Evolutionary conservation across 106 monocot species (phyloP).

Genomic region (Apostasia ramifera): DNA sequence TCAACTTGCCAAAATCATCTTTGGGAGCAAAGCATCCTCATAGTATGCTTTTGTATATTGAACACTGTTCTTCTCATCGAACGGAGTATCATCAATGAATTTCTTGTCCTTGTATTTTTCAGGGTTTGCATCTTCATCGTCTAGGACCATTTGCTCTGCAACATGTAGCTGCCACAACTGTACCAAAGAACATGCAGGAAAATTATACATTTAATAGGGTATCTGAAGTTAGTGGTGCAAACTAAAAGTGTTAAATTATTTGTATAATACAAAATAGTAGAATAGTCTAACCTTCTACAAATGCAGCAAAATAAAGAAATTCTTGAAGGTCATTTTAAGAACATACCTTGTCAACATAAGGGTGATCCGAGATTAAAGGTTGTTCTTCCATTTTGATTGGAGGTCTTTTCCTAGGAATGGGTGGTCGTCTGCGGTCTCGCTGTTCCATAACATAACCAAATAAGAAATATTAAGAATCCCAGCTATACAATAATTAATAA

Average conservation of each 20-base stretch:
- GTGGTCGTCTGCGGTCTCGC: slow-evolving; percentile 64
- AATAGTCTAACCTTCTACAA: too few relatives aligned
- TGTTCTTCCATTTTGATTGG: slow-evolving; percentile 45
- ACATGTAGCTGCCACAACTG: slow-evolving; percentile 93
- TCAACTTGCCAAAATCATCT: slow-evolving; percentile 61
- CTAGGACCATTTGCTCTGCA: slow-evolving; percentile 97
- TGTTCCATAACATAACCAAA: slow-evolving; percentile 14
- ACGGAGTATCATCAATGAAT: slow-evolving; percentile 23
- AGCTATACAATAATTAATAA: too few relatives aligned
- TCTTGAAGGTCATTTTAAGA: background rate
- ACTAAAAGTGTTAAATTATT: too few relatives aligned
- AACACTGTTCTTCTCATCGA: slow-evolving; percentile 82
- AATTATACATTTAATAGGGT: too few relatives aligned
- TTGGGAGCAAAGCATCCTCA: slow-evolving; percentile 69
- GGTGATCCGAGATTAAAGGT: slow-evolving; percentile 81
- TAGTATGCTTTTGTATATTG: slow-evolving; percentile 74
- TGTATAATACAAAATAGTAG: too few relatives aligned
- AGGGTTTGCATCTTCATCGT: slow-evolving; percentile 89
- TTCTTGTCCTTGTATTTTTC: slow-evolving; percentile 71
- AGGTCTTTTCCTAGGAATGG: slow-evolving; percentile 83
- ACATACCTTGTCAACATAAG: slow-evolving; percentile 84
- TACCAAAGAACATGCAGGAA: slow-evolving; percentile 4
- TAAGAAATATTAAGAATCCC: background rate
- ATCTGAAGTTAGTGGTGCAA: too few relatives aligned
- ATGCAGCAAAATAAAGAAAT: too few relatives aligned